Percentiles rank a stretch among this genome's conserved stretches.
Conservation (phyloP, 176 grass and related monocot species). For the Cocos nucifera region DNA sequence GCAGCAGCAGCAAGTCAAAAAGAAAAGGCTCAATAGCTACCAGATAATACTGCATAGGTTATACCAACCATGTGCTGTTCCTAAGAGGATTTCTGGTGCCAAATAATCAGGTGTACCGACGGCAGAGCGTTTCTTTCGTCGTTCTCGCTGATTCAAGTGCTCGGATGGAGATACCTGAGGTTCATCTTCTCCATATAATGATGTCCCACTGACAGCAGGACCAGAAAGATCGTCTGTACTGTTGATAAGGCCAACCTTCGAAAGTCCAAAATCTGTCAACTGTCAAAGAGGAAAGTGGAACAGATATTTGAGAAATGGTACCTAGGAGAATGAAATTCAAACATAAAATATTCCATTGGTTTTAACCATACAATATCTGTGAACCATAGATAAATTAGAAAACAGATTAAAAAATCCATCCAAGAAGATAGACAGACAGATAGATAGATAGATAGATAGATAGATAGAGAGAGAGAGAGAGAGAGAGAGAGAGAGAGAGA, state of each 20-base stretch:
- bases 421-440: no score
- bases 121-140: slow-evolving; percentile 84
- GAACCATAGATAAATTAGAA: no score
- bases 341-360: not conserved
- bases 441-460: no score
- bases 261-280: slow-evolving; percentile 99
- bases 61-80: slow-evolving; percentile 84
- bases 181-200: slow-evolving; percentile 90
- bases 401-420: no score
- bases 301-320: slow-evolving; percentile 24
- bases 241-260: slow-evolving; percentile 98
- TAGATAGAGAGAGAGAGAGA: no score
- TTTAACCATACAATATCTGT: no score
- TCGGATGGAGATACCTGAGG: slow-evolving; percentile 66
- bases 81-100: slow-evolving; percentile 97
- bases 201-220: slow-evolving; percentile 75
- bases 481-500: no score
- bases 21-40: not conserved
- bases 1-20: slow-evolving; percentile 8
- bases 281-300: slow-evolving; percentile 34
- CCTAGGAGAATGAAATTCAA: slow-evolving; percentile 6
- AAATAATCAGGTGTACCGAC: slow-evolving; percentile 99
- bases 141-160: slow-evolving; percentile 61
- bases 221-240: slow-evolving; percentile 95
- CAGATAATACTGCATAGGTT: not conserved